Base-by-base conservation (phyloP, 306 rosid genomes). In the Rosa chinensis region DNA sequence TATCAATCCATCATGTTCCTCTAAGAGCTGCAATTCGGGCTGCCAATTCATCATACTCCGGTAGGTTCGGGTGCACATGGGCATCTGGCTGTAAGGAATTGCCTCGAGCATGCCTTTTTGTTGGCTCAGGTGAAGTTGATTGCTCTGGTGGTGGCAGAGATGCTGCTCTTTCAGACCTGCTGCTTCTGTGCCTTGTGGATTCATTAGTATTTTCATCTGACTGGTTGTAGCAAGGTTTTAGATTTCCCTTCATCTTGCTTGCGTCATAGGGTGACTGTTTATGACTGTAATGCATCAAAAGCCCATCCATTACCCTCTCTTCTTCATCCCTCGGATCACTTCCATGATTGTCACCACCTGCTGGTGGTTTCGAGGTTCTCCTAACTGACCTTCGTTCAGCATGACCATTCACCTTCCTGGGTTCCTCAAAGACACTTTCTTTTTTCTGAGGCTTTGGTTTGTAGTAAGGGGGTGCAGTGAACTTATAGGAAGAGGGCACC, bases 31-130 rank as follows among this genome's bases (percentile, higher is more conserved):
- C 84, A 53, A 95, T 42, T 32, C 82, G 87, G 62, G 91, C 89
- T 25, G 79, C 87, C 50, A 95, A 78, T 23, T 93, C 91, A 50
- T 95, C 98, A 58, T 85, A 95, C 45, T 93, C 98, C 0, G 97
- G 98, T 61, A 89, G 87, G 77, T 84, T 92, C 3, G 96, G 93
- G 77, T 89, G 92, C 64, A 86, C 92, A 44, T 61, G 87, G 13
- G 77, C 81, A 14, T 79, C 89, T n/a, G 93, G 86, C 49, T 49
- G 79, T 0, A 86, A 77, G 69, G 92, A 88, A 52, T 11, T 20
- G 50, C 83, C 56, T 40, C 86, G 52, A 11, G 5, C 32, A 35
- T 59, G 84, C 82, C 76, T 72, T 70, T 71, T 77, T 25, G 79
- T 45, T 73, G 75, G 58, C 72, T 68, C 84, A 10, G 17, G 25